Evolutionary conservation across 305 asterid genomes (phyloP), one percentile per base, ranked within the genome.

Genomic region (Rubia occidens): DNA sequence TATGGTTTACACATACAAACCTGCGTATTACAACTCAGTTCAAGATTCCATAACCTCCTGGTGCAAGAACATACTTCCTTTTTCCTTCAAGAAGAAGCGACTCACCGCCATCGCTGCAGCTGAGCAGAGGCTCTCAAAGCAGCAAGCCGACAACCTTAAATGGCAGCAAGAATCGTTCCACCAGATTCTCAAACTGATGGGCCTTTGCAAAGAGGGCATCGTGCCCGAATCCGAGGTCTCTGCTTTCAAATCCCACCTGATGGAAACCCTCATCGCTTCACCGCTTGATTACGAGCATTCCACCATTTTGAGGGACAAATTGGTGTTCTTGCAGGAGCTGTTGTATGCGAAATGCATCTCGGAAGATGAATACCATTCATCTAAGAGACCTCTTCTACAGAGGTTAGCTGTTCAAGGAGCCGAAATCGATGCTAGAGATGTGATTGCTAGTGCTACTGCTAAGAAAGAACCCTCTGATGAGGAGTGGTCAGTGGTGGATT

Each of bases 121-220:
- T 6, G 98, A 94, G 87, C 90, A 88, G 74, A 87, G 81, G 49
- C 87, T 80, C n/a, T 83, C 88, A 39, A 85, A 87, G 83, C 96
- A 87, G 82, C 98, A 90, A 71, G 85, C 97, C 7, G 97, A 89
- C 70, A 88, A 89, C 78, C 77, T 94, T 67, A 90, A 90, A 79
- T 94, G 98, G 97, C 97, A 94, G 86, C 98, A 94, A 71, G 96
- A 90, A 20, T 86, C 96, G 0, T 94, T 85, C 84, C 98, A 94
- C 75, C 97, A 94, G 74, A 90, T 94, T 0, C 91, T 85, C 24
- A 88, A 90, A 64, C 61, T 94, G 73, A 94, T 90, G 85, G 96
- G 95, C 8, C 96, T 90, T 53, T 83, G 75, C 47, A 86, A 87
- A 73, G 99, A 94, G 79, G 96, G 88, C 0, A 89, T 94, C 69